These are phyloP conservation scores for Epichloe sibirici DNA, from an alignment of 2,329 filamentous ascomycete species.

Conservation along the genomic window DNA sequence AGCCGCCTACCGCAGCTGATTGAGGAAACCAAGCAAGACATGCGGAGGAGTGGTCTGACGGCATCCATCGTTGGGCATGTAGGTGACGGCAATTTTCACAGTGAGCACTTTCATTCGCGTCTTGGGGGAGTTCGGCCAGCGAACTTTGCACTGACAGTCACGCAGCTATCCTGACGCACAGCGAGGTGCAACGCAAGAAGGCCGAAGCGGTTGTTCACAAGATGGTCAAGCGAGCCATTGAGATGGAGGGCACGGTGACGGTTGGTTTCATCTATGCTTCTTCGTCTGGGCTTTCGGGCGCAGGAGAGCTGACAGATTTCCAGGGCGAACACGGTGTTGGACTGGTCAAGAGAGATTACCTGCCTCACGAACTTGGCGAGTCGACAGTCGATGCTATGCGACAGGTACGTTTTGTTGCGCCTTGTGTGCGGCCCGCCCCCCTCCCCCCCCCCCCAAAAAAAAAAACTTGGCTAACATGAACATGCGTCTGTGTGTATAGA, in stretches of 20 bases:
- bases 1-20: constrained; percentile 62
- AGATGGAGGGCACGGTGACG: constrained; percentile 75
- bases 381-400: constrained; percentile 72
- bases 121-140: background rate
- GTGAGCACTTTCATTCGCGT: constrained; percentile 18
- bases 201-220: constrained; percentile 63
- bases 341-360: constrained; percentile 73
- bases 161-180: constrained; percentile 45
- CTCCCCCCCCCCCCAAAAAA: too few relatives aligned
- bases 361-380: constrained; percentile 64
- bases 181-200: constrained; percentile 51
- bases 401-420: constrained; percentile 40
- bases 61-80: constrained; percentile 56
- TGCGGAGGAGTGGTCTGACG: constrained; percentile 30
- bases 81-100: constrained; percentile 70
- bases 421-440: background rate
- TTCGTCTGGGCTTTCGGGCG: background rate
- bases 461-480: background rate
- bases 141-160: background rate
- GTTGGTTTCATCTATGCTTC: constrained; percentile 20
- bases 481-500: constrained; percentile 27
- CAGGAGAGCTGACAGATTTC: constrained; percentile 3
- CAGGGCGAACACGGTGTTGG: constrained; percentile 74
- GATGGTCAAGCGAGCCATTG: constrained; percentile 78
- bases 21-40: constrained; percentile 50